Evolutionary conservation across 1,284 basidiomycete genomes (phyloP), one percentile per base, ranked within the genome.

Genomic region (Prillingera fragicola): DNA sequence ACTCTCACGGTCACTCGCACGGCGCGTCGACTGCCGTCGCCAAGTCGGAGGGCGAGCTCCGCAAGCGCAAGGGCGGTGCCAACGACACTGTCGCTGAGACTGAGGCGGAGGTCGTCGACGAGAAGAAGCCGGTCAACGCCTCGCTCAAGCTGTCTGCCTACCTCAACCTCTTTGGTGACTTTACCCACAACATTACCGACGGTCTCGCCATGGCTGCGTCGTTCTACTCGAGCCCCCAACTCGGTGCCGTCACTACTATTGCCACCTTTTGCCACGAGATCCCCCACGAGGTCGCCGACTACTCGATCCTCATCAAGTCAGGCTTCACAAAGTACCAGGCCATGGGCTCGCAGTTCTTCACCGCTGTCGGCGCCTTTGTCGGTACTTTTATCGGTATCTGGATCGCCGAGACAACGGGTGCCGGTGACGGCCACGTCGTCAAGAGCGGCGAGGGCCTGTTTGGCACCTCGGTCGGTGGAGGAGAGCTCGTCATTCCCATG

Each of bases 191-290:
- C 65, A 83, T 87, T 59, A 89, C 86, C 22, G 87, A 89, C 74
- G 87, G 86, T 38, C 76, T 89, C 38, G 65, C 65, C 14, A 89
- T 91, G 85, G 84, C 86, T 10, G 87, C 87, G 35, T 87, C 84
- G 18, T 91, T 91, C 74, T 90, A 90, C 66, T 86, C 85, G 17
- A 85, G 84, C 28, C 87, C 87, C 2, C 75, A 87, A 40, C 86
- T 91, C 54, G 87, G 87, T 32, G 87, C 87, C 28, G 89, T 87
- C 39, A 90, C 87, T 2, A 89, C 87, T 10, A 77, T 91, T 35
- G 88, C 88, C 14, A 90, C 87, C 60, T 90, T 91, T 63, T 87
- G 86, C 6, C 87, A 91, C 66, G 87, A 91, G 69, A 89, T 90
- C 43, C 87, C 87, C 14, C 87, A 89, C 61, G 87, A 89, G 56